Evolutionary conservation across 225 moss, liverwort and hornwort genomes (phyloP).

Genomic region (Pseudisothecium myosuroides): DNA sequence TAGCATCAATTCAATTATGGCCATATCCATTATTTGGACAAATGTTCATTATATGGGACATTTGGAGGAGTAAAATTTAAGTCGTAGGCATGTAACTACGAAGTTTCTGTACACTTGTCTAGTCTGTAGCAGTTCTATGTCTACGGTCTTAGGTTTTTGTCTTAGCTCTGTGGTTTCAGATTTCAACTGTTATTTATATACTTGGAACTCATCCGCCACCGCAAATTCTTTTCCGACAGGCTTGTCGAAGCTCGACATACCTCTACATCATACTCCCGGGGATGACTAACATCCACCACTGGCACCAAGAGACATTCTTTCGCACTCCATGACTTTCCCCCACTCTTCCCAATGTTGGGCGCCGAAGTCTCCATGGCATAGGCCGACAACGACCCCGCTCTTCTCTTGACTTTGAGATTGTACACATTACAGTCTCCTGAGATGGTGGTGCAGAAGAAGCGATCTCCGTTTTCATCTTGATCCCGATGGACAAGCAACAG

Average conservation of each 20-base stretch:
- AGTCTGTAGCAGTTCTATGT: neutral
- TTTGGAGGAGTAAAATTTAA: neutral
- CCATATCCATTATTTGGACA: neutral
- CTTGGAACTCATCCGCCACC: neutral
- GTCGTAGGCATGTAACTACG: neutral
- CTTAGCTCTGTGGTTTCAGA: neutral
- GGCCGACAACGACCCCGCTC: neutral
- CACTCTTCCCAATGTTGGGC: neutral
- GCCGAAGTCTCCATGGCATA: neutral
- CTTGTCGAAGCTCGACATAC: neutral
- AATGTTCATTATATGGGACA: neutral
- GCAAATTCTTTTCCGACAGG: neutral
- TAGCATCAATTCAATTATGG: neutral
- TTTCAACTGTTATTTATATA: neutral
- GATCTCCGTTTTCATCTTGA: neutral
- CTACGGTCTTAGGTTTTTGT: neutral
- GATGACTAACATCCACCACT: neutral
- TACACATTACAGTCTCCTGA: neutral
- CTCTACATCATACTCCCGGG: neutral
- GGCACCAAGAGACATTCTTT: neutral
- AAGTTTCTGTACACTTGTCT: neutral
- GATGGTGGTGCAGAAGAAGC: neutral
- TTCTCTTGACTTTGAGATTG: neutral
- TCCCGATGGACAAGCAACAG: neutral
- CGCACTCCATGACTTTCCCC: too few species aligned